These are phyloP conservation scores for Sporisorium reilianum DNA, from an alignment of 1,284 basidiomycete genomes.

Conservation along the genomic window DNA sequence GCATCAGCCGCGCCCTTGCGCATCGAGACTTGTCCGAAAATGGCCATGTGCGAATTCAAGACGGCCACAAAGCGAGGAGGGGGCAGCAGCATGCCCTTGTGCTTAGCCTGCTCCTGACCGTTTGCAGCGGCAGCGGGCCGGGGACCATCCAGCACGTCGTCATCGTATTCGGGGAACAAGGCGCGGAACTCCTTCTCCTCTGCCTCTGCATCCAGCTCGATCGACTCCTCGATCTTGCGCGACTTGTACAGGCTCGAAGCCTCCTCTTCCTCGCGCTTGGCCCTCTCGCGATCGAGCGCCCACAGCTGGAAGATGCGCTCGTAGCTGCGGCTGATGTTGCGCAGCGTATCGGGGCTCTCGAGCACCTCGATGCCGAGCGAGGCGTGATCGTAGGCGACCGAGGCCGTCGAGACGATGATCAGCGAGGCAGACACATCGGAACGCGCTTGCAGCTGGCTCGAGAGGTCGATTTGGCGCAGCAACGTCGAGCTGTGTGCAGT, in stretches of 20 bases:
- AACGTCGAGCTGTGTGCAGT: slow-evolving; percentile 49
- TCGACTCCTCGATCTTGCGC: slow-evolving; percentile 75
- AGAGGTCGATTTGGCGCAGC: slow-evolving; percentile 53
- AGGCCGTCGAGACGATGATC: slow-evolving; percentile 34
- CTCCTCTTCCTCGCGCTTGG: slow-evolving; percentile 77
- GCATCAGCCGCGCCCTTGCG: slow-evolving; percentile 9
- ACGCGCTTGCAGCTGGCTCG: slow-evolving; percentile 58
- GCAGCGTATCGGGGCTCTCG: slow-evolving; percentile 26
- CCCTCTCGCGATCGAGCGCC: slow-evolving; percentile 81
- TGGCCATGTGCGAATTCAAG: slow-evolving; percentile 49
- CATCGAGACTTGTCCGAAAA: slow-evolving; percentile 36
- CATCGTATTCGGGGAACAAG: slow-evolving; percentile 87
- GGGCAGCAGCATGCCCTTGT: slow-evolving; percentile 33
- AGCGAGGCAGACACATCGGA: slow-evolving; percentile 53
- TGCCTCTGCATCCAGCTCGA: slow-evolving; percentile 76
- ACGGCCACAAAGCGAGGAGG: slow-evolving; percentile 30
- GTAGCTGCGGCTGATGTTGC: slow-evolving; percentile 71
- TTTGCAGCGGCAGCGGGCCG: slow-evolving; percentile 1
- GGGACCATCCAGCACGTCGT: slow-evolving; percentile 71
- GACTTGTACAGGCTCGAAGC: slow-evolving; percentile 84
- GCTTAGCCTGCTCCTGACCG: slow-evolving; percentile 15
- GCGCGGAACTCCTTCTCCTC: slow-evolving; percentile 83
- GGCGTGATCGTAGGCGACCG: slow-evolving; percentile 38
- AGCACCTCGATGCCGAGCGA: slow-evolving; percentile 28
- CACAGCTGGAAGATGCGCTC: slow-evolving; percentile 83